phyloP scores from a whole-genome alignment of 2,329 filamentous ascomycete genomes.

The Clarireedia homoeocarpa region DNA sequence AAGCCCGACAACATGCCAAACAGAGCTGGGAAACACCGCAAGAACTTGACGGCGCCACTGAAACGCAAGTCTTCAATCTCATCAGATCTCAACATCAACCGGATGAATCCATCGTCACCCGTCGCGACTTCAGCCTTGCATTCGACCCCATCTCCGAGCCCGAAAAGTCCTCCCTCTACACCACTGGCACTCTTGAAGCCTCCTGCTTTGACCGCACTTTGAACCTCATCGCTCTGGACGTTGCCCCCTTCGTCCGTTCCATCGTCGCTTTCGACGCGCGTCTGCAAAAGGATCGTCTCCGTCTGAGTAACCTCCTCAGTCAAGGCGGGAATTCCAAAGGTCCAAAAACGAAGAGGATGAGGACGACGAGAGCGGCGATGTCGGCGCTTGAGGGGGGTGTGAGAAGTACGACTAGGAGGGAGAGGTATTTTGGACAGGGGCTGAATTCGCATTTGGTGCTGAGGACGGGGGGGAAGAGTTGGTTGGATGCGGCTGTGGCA shows the following conservation, averaged over 20 bases:
- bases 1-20: slow-evolving; percentile 20
- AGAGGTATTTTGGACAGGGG: slow-evolving; percentile 61
- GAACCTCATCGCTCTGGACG: slow-evolving; percentile 59
- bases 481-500: slow-evolving; percentile 19
- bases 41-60: slow-evolving; percentile 18
- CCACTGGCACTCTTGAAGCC: slow-evolving; percentile 46
- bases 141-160: slow-evolving; percentile 53
- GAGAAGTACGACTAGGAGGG: slow-evolving; percentile 57
- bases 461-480: slow-evolving; percentile 44
- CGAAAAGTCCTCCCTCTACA: slow-evolving; percentile 34
- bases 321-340: slow-evolving; percentile 46
- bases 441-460: slow-evolving; percentile 56
- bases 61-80: slow-evolving; percentile 19
- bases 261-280: slow-evolving; percentile 72
- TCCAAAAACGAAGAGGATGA: slow-evolving; percentile 44
- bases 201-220: slow-evolving; percentile 72
- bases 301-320: slow-evolving; percentile 53
- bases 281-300: slow-evolving; percentile 59
- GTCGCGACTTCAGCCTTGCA: slow-evolving; percentile 48
- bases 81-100: slow-evolving; percentile 15
- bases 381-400: slow-evolving; percentile 71
- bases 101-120: slow-evolving; percentile 30
- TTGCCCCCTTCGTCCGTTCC: slow-evolving; percentile 82
- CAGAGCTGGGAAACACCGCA: slow-evolving; percentile 18
- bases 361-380: slow-evolving; percentile 66